Base-by-base conservation (phyloP, 1,284 basidiomycete genomes). In the Mycena sp. region DNA sequence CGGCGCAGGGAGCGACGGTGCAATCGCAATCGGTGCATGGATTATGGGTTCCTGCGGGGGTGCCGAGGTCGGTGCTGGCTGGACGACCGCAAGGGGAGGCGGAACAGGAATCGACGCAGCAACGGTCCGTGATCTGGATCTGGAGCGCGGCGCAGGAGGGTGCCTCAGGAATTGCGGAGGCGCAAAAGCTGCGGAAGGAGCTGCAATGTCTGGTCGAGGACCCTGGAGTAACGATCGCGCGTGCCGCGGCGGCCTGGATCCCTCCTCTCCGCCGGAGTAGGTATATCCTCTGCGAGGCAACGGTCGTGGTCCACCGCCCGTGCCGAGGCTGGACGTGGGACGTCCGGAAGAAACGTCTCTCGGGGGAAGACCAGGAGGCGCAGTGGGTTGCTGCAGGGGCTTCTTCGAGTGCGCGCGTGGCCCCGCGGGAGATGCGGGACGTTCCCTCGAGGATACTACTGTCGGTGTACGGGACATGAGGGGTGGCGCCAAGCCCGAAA, bases 361-460 rank as follows among this genome's bases (percentile, higher is more conserved):
- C 55, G 71, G 73, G 22, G 52, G 22, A 30, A 54, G 52, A 54
- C 52, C 52, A 39, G 48, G 44, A 34, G 77, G 72, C n/a, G 74
- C 70, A 44, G 48, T 25, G 55, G 18, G 52, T 74, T 76, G 39
- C 63, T 68, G 77, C 20, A 30, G 71, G 18, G 50, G 63, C 62
- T 38, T 69, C 60, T 38, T 54, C n/a, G 77, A 70, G 59, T 74
- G 76, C n/a, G 78, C 74, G 16, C 81, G 78, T 59, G 82, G 80
- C 37, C 88, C 88, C 57, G 81, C 79, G n/a, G 88, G 88, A 38
- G 87, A 86, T 9, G 83, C 80, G 4, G 86, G 83, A 52, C 86
- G 82, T 60, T 85, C 83, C 63, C 85, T 84, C 59, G 80, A 81
- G 72, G 70, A 67, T 37, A 39, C 38, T 16, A 55, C 67, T 30